Conservation (phyloP, 257 asterid genomes). For the Jaltomata sinuosa region DNA sequence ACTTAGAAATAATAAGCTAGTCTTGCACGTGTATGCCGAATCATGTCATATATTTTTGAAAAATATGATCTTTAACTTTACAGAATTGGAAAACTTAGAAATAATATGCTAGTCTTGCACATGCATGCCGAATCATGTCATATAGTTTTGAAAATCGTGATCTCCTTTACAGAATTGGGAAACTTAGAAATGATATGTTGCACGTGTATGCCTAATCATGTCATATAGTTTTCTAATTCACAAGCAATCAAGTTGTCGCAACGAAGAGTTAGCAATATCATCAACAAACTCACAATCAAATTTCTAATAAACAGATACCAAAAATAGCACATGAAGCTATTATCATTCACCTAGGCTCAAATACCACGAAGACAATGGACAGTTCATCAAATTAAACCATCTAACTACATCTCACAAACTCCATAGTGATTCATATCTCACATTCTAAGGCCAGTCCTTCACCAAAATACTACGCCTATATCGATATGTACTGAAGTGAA, state of each 20-base stretch:
- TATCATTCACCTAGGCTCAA: not conserved
- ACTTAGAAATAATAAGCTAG: not conserved
- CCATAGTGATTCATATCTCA: not conserved
- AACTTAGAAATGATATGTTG: no score
- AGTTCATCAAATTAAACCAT: not conserved
- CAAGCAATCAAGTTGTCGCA: not conserved
- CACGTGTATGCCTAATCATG: no score
- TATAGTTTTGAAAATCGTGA: not conserved
- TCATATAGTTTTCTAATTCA: not conserved
- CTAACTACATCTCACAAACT: not conserved
- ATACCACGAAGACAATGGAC: not conserved
- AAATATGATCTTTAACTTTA: not conserved
- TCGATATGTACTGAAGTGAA: not conserved
- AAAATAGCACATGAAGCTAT: not conserved
- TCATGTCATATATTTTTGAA: not conserved
- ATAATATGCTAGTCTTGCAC: not conserved
- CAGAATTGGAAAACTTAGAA: not conserved
- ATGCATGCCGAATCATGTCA: not conserved
- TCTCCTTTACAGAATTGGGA: not conserved
- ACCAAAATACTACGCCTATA: not conserved
- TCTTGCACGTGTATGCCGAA: not conserved
- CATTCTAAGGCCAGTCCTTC: not conserved
- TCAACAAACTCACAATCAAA: not conserved
- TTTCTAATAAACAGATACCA: not conserved
- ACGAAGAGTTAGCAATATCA: not conserved